Evolutionary conservation across 495 filamentous ascomycete species (phyloP).

Genomic region (Aspergillus diversus): DNA sequence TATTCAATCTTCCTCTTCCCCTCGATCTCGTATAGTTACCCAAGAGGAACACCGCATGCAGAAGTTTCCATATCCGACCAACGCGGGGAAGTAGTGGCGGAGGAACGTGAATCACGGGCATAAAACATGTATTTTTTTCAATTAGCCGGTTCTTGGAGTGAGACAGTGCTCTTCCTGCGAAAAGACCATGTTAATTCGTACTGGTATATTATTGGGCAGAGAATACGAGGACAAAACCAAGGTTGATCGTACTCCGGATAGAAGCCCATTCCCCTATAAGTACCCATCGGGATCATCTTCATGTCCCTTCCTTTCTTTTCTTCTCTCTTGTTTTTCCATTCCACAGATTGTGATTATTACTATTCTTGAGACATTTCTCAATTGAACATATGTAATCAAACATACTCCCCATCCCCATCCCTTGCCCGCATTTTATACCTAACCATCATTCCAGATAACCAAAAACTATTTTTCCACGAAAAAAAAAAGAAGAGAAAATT

Average conservation of each 20-base stretch:
- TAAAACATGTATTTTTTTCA: neutral
- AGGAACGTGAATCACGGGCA: no score
- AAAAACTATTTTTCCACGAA: neutral
- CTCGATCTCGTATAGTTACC: neutral
- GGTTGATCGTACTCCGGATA: neutral
- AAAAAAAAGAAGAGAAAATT: neutral
- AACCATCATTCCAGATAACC: neutral
- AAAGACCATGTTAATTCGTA: neutral
- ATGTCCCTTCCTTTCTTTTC: no score
- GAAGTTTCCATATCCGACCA: no score
- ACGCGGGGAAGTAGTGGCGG: no score
- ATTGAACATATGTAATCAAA: neutral
- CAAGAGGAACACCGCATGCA: no score
- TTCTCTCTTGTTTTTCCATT: no score
- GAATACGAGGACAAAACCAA: slow-evolving; percentile 2
- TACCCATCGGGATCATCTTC: neutral
- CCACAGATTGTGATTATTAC: neutral
- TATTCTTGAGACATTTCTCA: neutral
- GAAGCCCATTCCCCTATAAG: neutral
- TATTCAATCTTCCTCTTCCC: neutral
- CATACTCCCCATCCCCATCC: neutral
- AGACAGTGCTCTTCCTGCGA: neutral
- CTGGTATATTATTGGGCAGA: slow-evolving; percentile 1
- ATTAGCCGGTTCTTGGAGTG: neutral
- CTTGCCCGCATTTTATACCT: neutral